Conservation (phyloP, 2,329 filamentous ascomycete genomes). For the Nigrospora sphaerica region DNA sequence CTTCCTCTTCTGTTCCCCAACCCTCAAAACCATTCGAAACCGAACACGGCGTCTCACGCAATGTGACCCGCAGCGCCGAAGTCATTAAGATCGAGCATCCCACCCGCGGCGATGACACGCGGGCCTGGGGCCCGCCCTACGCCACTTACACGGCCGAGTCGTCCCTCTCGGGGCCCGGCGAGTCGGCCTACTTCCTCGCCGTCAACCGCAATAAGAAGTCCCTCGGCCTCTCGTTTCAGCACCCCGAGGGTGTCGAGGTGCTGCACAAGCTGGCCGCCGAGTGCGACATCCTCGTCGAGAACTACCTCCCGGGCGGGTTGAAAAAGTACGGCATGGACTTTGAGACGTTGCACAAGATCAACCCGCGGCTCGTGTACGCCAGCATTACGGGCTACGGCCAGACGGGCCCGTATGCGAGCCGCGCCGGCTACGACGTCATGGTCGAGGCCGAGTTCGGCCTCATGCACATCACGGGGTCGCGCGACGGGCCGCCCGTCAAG, state of each 20-base stretch:
- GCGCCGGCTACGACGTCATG: slow-evolving; percentile 98
- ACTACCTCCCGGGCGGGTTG: slow-evolving; percentile 84
- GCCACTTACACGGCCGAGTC: slow-evolving; percentile 64
- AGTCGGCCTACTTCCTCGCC: slow-evolving; percentile 89
- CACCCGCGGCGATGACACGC: slow-evolving; percentile 81
- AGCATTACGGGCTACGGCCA: slow-evolving; percentile 97
- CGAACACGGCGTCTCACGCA: slow-evolving; percentile 18
- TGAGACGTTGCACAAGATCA: slow-evolving; percentile 69
- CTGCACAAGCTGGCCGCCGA: slow-evolving; percentile 77
- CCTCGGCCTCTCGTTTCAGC: slow-evolving; percentile 82
- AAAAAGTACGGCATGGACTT: slow-evolving; percentile 92
- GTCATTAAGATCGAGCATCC: slow-evolving; percentile 98
- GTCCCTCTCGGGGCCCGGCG: slow-evolving; percentile 62
- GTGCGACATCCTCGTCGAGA: slow-evolving; percentile 92
- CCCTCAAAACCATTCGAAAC: background rate
- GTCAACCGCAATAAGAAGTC: slow-evolving; percentile 99
- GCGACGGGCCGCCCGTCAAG: slow-evolving; percentile 89
- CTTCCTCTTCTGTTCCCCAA: slow-evolving; percentile 4
- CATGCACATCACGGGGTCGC: slow-evolving; percentile 93
- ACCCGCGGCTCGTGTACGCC: slow-evolving; percentile 83
- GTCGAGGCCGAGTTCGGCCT: slow-evolving; percentile 96
- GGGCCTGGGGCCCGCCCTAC: slow-evolving; percentile 95
- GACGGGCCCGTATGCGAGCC: slow-evolving; percentile 78
- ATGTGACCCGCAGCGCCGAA: slow-evolving; percentile 59
- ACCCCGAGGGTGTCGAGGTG: slow-evolving; percentile 75